Percentiles rank a stretch among this genome's conserved stretches.
Evolutionary conservation across 768 basidiomycete species (phyloP).

Genomic region (Suillus placidus): DNA sequence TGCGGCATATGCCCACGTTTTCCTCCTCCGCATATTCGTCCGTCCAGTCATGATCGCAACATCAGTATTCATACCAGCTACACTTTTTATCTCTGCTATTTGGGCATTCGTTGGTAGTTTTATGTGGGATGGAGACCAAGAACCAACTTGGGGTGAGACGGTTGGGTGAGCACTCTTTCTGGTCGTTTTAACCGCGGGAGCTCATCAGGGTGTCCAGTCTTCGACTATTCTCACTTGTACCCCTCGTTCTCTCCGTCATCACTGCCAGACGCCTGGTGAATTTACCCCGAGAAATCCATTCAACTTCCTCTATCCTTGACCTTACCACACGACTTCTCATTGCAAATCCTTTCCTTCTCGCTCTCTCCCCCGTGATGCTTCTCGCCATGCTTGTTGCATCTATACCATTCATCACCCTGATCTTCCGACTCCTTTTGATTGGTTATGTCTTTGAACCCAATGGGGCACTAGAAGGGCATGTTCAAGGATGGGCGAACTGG

Average conservation of each 20-base stretch:
- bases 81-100: conserved; percentile 71
- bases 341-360: conserved; percentile 72
- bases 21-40: conserved; percentile 78
- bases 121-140: conserved; percentile 52
- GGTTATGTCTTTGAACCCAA: conserved; percentile 54
- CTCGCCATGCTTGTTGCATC: conserved; percentile 66
- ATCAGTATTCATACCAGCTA: conserved; percentile 73
- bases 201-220: conserved; percentile 45
- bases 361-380: conserved; percentile 74
- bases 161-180: conserved; percentile 57
- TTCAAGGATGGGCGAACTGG: conserved; percentile 71
- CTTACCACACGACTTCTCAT: conserved; percentile 73
- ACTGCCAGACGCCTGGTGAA: conserved; percentile 73
- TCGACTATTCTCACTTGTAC: conserved; percentile 76
- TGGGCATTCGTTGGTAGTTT: conserved; percentile 87
- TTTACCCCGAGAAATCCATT: conserved; percentile 71
- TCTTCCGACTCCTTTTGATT: conserved; percentile 75
- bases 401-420: conserved; percentile 78
- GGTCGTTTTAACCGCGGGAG: conserved; percentile 16
- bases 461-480: conserved; percentile 54
- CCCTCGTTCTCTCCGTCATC: conserved; percentile 66
- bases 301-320: conserved; percentile 56
- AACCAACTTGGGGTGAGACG: conserved; percentile 82
- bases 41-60: conserved; percentile 82
- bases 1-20: conserved; percentile 73